A percentile compares a stretch with the other conserved stretches of the same genome.
Conservation (phyloP, 169 alveolate species). For the Plasmodium adleri region DNA sequence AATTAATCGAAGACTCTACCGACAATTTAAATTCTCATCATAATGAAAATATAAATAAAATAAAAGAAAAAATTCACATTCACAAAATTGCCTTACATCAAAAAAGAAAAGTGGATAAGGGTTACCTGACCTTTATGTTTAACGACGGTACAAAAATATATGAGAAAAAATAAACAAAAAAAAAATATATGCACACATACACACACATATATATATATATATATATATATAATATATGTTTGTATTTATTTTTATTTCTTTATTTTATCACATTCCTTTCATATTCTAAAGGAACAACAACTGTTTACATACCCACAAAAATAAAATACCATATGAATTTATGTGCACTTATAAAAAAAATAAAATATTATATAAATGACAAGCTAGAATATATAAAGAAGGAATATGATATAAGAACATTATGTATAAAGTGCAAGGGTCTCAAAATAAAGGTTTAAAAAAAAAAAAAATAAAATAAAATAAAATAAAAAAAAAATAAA, state of each 20-base stretch:
- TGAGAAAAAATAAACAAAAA: too few species aligned
- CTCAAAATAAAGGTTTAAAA: background rate
- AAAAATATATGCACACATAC: background rate
- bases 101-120: conserved; percentile 23
- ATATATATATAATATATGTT: conserved; percentile 4
- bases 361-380: conserved; percentile 17
- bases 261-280: background rate
- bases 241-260: background rate
- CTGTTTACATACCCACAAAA: conserved; percentile 4
- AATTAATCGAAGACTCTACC: conserved; percentile 20
- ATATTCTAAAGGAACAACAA: background rate
- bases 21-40: background rate
- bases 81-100: conserved; percentile 17
- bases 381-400: background rate
- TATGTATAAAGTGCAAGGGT: conserved; percentile 24
- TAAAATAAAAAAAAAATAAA: too few species aligned
- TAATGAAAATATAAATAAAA: conserved; percentile 4
- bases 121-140: conserved; percentile 18
- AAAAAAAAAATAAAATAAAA: background rate
- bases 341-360: conserved; percentile 18
- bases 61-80: conserved; percentile 1
- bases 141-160: conserved; percentile 5
- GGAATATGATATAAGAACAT: conserved; percentile 19
- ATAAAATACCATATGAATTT: conserved; percentile 25
- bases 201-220: conserved; percentile 18